phyloP scores from a whole-genome alignment of 345 rosid genomes.

The Camelina sativa region DNA sequence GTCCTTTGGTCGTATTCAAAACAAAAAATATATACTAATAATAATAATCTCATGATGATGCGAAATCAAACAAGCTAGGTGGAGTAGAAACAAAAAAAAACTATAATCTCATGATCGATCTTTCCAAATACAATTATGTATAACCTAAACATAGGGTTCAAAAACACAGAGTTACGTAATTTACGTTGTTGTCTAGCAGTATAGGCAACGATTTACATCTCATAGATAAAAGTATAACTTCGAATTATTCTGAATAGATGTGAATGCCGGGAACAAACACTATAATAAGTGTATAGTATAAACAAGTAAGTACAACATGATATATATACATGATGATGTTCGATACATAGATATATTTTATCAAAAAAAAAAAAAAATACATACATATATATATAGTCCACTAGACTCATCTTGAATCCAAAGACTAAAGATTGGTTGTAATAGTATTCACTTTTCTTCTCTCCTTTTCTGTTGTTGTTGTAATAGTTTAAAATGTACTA shows the following conservation, averaged over 20 bases:
- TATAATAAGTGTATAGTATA: no score
- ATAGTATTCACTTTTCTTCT: not conserved
- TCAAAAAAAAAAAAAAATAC: no score
- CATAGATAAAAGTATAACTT: not conserved
- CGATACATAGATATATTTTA: no score
- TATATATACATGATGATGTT: no score
- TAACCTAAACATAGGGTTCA: no score
- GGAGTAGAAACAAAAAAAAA: not conserved
- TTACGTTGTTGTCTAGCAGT: not conserved
- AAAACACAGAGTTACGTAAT: no score
- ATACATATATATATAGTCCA: not conserved
- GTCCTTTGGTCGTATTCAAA: not conserved
- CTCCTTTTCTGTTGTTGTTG: not conserved
- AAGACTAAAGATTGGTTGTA: constrained; percentile 27
- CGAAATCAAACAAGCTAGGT: not conserved
- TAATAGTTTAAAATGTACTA: not conserved
- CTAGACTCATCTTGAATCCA: not conserved
- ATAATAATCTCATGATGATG: not conserved
- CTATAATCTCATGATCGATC: no score
- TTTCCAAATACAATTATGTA: no score
- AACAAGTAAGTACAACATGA: no score
- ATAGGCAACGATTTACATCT: not conserved
- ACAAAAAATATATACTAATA: no score
- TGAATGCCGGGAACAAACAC: no score
- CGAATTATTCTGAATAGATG: no score